Conservation (phyloP, 1,284 basidiomycete genomes). For the Fomitopsis pinicola region DNA sequence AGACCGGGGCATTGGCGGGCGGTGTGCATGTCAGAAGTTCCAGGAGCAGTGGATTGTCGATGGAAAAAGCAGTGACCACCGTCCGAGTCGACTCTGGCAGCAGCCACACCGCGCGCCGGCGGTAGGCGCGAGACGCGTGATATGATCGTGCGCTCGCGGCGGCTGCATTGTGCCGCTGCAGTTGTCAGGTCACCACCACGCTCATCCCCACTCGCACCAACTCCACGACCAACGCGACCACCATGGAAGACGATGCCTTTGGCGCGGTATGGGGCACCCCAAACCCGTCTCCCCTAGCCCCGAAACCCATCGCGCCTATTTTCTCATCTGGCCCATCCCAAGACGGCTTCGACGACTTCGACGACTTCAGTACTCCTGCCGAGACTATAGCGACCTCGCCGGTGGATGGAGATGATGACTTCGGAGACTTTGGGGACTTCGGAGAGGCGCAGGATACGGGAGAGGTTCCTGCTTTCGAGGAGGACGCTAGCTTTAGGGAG, state of each 20-base stretch:
- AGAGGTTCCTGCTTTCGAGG: conserved; percentile 31
- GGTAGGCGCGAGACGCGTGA: background rate
- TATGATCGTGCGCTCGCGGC: background rate
- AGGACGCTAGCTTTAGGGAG: conserved; percentile 39
- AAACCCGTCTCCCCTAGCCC: conserved; percentile 31
- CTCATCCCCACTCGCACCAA: background rate
- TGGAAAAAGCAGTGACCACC: background rate
- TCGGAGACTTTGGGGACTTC: conserved; percentile 86
- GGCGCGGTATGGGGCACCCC: conserved; percentile 66
- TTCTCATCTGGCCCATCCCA: conserved; percentile 30
- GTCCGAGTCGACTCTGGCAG: background rate
- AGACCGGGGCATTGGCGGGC: conserved; percentile 24
- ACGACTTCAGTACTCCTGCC: conserved; percentile 62
- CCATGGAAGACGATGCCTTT: conserved; percentile 70
- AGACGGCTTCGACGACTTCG: conserved; percentile 59
- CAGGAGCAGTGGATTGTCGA: background rate
- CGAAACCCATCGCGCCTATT: conserved; percentile 19
- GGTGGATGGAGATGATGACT: conserved; percentile 60
- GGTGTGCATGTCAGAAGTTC: background rate
- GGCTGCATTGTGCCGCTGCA: background rate
- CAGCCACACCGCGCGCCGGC: background rate
- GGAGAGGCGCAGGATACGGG: conserved; percentile 54
- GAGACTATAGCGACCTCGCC: conserved; percentile 34
- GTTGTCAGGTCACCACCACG: background rate
- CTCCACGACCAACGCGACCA: background rate